Evolutionary conservation across 2,329 filamentous ascomycete species (phyloP).

Genomic region (Sclerotinia nivalis): DNA sequence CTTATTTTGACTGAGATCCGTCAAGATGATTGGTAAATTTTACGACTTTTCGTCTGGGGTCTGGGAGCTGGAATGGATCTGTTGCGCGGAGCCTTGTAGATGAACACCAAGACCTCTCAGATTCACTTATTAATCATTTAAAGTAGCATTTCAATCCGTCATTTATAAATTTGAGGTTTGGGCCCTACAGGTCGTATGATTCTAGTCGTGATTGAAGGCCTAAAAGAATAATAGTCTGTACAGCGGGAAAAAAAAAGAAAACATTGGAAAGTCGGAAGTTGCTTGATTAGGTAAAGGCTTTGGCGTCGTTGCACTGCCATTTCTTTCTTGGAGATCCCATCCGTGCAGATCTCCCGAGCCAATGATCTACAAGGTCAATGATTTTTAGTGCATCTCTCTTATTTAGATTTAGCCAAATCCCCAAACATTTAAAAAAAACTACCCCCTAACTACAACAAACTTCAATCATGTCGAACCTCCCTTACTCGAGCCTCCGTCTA

Average conservation of each 20-base stretch:
- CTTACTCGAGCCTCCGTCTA: background rate
- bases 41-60: background rate
- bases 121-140: too few species aligned
- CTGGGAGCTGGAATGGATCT: background rate
- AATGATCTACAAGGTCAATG: background rate
- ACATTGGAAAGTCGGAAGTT: background rate
- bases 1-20: background rate
- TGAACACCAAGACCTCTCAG: background rate
- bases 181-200: too few species aligned
- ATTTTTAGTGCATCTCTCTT: background rate
- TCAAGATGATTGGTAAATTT: background rate
- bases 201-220: too few species aligned
- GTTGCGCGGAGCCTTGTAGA: background rate
- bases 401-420: background rate
- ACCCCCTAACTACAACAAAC: background rate
- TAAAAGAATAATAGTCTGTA: too few species aligned
- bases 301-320: too few species aligned
- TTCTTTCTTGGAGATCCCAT: background rate
- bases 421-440: background rate
- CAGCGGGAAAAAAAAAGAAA: too few species aligned
- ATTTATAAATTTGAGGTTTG: too few species aligned
- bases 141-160: too few species aligned
- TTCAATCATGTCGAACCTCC: background rate
- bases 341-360: background rate
- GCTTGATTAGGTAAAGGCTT: background rate